These are phyloP conservation scores for Amaranthus tricolor DNA, from an alignment of 179 eudicot species.

Conservation along the genomic window DNA sequence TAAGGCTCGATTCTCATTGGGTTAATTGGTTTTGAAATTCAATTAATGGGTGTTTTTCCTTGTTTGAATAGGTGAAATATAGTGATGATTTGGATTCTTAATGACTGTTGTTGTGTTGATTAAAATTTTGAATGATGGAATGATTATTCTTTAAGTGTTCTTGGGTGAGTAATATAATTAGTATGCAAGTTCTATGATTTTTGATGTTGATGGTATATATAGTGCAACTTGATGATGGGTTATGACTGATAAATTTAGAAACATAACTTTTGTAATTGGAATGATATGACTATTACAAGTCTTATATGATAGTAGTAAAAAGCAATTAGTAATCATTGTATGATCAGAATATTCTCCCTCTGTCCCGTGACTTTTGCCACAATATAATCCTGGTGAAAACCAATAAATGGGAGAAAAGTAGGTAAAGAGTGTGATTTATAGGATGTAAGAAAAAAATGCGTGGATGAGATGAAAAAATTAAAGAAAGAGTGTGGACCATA, in stretches of 20 bases:
- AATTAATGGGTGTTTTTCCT: background rate
- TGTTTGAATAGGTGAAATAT: background rate
- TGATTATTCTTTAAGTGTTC: background rate
- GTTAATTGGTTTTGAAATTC: background rate
- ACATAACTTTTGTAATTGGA: background rate
- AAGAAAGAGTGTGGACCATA: background rate
- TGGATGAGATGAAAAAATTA: background rate
- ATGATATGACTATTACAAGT: background rate
- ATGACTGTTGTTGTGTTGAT: too few species aligned
- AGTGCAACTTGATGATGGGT: background rate
- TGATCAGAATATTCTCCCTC: too few species aligned
- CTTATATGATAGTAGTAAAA: background rate
- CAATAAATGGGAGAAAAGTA: too few species aligned
- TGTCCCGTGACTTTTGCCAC: too few species aligned
- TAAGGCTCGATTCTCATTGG: background rate
- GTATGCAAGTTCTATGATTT: background rate
- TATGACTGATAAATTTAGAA: background rate
- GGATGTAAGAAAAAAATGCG: too few species aligned
- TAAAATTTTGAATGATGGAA: background rate
- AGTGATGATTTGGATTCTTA: background rate
- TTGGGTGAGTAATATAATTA: background rate
- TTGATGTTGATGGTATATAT: background rate
- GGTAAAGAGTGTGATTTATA: too few species aligned
- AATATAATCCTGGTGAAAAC: too few species aligned
- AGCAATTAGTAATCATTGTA: background rate